phyloP scores from a whole-genome alignment of 345 rosid genomes.

The Populus deltoides region DNA sequence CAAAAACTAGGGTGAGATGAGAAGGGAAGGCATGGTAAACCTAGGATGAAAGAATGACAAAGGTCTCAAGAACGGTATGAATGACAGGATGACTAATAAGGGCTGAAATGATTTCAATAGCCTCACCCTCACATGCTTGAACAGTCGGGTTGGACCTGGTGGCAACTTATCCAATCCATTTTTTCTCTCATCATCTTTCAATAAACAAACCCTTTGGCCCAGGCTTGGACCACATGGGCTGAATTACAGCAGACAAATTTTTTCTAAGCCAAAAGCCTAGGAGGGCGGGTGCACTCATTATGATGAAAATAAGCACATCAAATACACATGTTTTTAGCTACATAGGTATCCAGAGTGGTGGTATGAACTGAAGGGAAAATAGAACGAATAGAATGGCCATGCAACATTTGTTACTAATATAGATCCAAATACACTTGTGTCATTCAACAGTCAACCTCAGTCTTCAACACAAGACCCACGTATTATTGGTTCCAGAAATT shows the following conservation, averaged over 20 bases:
- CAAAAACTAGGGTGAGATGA: not conserved
- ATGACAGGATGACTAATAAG: accelerated
- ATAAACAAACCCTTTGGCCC: not conserved
- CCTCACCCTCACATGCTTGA: accelerated
- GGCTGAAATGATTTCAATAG: accelerated
- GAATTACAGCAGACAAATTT: no score
- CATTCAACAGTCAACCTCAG: no score
- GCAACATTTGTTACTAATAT: no score
- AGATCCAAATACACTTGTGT: not conserved
- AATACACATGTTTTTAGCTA: no score
- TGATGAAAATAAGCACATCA: not conserved
- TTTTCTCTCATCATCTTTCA: not conserved
- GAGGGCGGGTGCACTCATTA: accelerated
- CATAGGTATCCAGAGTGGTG: accelerated
- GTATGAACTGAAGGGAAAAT: not conserved
- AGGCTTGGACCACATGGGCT: not conserved
- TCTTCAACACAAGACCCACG: no score
- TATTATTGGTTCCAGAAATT: not conserved
- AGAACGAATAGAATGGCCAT: accelerated
- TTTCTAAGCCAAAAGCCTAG: accelerated
- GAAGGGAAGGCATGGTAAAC: not conserved
- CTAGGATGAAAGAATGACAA: no score
- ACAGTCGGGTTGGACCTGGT: not conserved
- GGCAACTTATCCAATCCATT: accelerated
- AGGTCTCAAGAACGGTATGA: no score